A percentile compares a stretch with the other conserved stretches of the same genome.
These are phyloP conservation scores for Pichia sp. DNA, from an alignment of 1,139 yeast species.

Conservation along the genomic window DNA sequence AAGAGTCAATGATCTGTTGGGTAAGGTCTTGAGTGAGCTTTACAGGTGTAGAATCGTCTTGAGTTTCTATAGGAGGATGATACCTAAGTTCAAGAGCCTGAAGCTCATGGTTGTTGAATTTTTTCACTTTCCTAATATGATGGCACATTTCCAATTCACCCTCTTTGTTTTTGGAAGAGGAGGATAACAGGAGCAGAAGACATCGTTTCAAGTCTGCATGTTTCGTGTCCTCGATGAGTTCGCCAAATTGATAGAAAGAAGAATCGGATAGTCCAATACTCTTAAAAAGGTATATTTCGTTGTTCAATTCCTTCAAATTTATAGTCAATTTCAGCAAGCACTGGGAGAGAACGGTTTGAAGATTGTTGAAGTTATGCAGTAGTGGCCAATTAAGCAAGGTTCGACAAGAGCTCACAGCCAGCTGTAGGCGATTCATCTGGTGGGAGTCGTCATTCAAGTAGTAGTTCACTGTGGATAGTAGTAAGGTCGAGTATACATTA, in stretches of 20 bases:
- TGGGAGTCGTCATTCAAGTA: conserved; percentile 15
- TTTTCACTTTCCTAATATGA: too few relatives aligned
- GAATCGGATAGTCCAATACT: conserved; percentile 16
- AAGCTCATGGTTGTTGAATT: too few relatives aligned
- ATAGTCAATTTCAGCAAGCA: conserved; percentile 20
- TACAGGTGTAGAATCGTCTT: too few relatives aligned
- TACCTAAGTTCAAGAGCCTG: too few relatives aligned
- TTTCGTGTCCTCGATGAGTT: conserved; percentile 4
- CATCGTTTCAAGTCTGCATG: conserved; percentile 13
- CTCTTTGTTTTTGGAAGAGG: too few relatives aligned
- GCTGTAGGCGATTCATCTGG: conserved; percentile 15
- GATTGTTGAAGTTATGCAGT: conserved; percentile 17
- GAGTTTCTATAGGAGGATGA: too few relatives aligned
- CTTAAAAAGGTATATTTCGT: conserved; percentile 16
- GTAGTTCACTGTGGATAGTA: conserved; percentile 17
- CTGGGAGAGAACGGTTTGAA: conserved; percentile 23
- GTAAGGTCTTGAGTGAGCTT: too few relatives aligned
- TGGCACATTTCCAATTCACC: too few relatives aligned
- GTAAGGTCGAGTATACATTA: conserved; percentile 21
- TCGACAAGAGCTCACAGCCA: conserved; percentile 16
- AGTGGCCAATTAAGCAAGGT: conserved; percentile 24
- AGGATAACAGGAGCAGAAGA: too few relatives aligned
- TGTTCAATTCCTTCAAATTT: conserved; percentile 11
- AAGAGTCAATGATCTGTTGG: too few relatives aligned
- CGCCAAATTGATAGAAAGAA: conserved; percentile 2